A percentile compares a stretch with the other conserved stretches of the same genome.
These are phyloP conservation scores for Endoconidiophora laricicola DNA, from an alignment of 2,329 filamentous ascomycete species.

Conservation along the genomic window DNA sequence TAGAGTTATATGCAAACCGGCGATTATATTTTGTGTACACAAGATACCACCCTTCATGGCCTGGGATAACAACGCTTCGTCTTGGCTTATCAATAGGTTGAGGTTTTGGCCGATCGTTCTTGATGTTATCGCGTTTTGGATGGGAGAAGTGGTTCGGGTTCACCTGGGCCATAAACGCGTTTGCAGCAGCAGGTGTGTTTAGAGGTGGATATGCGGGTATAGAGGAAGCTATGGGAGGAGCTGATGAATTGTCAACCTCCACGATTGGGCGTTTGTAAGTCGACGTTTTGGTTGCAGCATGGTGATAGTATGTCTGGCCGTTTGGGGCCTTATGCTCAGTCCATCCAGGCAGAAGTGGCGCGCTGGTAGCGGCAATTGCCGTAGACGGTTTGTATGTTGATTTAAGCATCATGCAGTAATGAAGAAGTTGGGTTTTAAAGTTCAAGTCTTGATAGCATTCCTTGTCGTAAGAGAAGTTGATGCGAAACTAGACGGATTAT, in stretches of 20 bases:
- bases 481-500: too few relatives aligned
- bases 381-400: constrained; percentile 53
- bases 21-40: constrained; percentile 85
- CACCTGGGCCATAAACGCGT: constrained; percentile 42
- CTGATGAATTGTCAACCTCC: background rate
- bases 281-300: constrained; percentile 64
- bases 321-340: constrained; percentile 84
- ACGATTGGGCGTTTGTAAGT: constrained; percentile 63
- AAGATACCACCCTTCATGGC: constrained; percentile 72
- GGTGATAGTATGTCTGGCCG: constrained; percentile 79
- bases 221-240: too few relatives aligned
- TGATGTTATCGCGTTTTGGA: constrained; percentile 28
- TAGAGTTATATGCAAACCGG: constrained; percentile 76
- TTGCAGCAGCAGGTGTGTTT: constrained; percentile 39
- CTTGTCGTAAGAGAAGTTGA: too few relatives aligned
- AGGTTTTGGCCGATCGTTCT: constrained; percentile 33
- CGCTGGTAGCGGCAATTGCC: constrained; percentile 20
- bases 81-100: constrained; percentile 67
- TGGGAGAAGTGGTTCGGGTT: constrained; percentile 24
- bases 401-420: constrained; percentile 42
- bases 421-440: background rate
- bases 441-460: background rate
- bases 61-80: constrained; percentile 61
- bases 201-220: constrained; percentile 18
- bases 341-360: constrained; percentile 65